Conservation (phyloP, 1,284 basidiomycete species). For the Pholiota adiposa region DNA sequence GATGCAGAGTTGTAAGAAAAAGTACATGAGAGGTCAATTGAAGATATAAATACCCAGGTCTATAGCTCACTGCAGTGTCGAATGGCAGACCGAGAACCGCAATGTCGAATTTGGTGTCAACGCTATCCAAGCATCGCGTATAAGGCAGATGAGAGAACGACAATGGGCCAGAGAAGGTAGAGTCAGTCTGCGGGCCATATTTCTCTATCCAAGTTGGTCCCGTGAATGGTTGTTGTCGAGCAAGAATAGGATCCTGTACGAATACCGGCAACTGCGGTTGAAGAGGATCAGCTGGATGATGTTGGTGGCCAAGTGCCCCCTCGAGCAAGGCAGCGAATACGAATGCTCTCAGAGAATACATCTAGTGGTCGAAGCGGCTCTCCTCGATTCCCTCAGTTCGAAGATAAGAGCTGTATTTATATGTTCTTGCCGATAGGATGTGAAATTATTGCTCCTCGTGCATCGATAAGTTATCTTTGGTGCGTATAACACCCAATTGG, state of each 20-base stretch:
- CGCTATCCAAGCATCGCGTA: constrained; percentile 69
- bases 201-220: constrained; percentile 61
- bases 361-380: background rate
- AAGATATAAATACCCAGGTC: constrained; percentile 51
- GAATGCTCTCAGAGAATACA: background rate
- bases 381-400: background rate
- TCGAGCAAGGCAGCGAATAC: background rate
- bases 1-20: background rate
- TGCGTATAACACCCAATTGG: background rate
- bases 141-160: constrained; percentile 78
- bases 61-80: constrained; percentile 73
- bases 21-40: background rate
- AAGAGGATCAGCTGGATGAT: constrained; percentile 2
- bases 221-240: constrained; percentile 3
- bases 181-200: constrained; percentile 74
- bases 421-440: background rate
- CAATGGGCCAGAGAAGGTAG: constrained; percentile 71
- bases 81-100: constrained; percentile 83
- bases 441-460: background rate
- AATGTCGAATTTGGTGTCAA: constrained; percentile 61
- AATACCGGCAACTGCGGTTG: constrained; percentile 1
- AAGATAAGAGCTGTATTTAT: background rate
- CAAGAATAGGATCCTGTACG: background rate
- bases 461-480: background rate
- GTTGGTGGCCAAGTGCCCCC: constrained; percentile 8